Evolutionary conservation across 75 land plant genomes (phyloP).

Genomic region (Isoetes taiwanensis): DNA sequence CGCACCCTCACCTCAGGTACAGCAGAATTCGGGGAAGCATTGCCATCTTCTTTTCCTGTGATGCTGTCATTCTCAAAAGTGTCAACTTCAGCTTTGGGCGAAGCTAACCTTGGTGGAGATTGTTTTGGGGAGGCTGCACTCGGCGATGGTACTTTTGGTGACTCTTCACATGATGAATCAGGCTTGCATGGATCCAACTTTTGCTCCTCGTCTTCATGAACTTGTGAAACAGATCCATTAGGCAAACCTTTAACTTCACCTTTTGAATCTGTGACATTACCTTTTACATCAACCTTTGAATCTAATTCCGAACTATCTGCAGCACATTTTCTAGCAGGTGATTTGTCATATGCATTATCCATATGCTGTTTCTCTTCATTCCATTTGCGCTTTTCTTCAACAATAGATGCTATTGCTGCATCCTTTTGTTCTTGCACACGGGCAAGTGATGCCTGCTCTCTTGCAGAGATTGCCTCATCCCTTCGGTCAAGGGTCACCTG

Average conservation of each 20-base stretch:
- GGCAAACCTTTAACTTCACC: too few relatives aligned
- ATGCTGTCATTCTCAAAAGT: background rate
- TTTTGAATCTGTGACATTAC: too few relatives aligned
- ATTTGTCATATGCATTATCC: too few relatives aligned
- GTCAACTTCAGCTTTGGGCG: background rate
- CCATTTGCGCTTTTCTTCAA: background rate
- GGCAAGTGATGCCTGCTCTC: conserved; percentile 31
- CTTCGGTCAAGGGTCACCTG: conserved; percentile 13
- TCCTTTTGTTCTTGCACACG: conserved; percentile 32
- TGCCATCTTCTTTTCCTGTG: background rate
- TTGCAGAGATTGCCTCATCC: conserved; percentile 27
- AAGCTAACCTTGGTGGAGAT: background rate
- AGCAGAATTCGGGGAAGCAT: background rate
- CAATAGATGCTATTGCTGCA: conserved; percentile 32
- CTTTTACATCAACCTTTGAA: too few relatives aligned
- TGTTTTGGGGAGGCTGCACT: background rate
- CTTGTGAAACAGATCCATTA: too few relatives aligned
- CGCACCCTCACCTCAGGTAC: conserved; percentile 3
- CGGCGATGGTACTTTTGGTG: background rate
- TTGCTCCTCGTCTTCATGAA: too few relatives aligned
- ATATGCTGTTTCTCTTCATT: too few relatives aligned
- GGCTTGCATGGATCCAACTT: too few relatives aligned
- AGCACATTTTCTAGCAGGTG: too few relatives aligned
- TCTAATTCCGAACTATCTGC: too few relatives aligned
- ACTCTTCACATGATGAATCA: background rate